Evolutionary conservation across 768 basidiomycete species (phyloP), one percentile per base, ranked within the genome.

Genomic region (Serpula lacrymans): DNA sequence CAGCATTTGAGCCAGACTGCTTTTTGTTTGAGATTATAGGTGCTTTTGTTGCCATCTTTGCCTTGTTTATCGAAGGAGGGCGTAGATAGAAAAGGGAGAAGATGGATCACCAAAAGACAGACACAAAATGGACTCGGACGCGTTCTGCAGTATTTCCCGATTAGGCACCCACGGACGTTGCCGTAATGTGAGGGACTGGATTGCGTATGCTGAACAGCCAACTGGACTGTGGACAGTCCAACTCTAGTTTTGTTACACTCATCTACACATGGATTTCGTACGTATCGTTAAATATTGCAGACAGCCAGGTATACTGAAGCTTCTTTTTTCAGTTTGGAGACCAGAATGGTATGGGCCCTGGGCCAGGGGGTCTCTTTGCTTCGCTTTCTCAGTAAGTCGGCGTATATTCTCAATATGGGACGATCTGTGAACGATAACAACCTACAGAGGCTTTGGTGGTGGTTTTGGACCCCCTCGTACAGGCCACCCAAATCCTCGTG

Each of bases 321-420:
- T 7, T 3, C 0, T 49, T 71, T 68, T 64, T 71, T 11, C 36
- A 68, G 63, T 67, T 67, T 47, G 64, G 56, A 14, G 43, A 62
- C 43, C 49, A 48, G 33, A 50, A 69, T 41, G 64, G 57, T 7
- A 52, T 68, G 21, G 56, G 50, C 34, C 75, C 68, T 52, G 80
- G 75, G 4, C 76, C 84, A 23, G 81, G 63, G 12, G 82, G 75
- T 16, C 52, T 89, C 27, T 71, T 89, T 33, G 71, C 76, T 29
- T 84, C 88, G 38, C 61, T 88, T 22, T 80, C 80, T 10, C 78
- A 78, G 78, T 84, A 60, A 28, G 63, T 51, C 36, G 52, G 23
- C 34, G 27, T 16, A 20, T 25, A 18, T 22, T 30, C 25, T 12
- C 14, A 17, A 20, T 21, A 24, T 42, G n/a, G 25, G 23, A 37